These are phyloP conservation scores for Trichaptum fuscoviolaceum DNA, from an alignment of 768 basidiomycete species.

Conservation along the genomic window DNA sequence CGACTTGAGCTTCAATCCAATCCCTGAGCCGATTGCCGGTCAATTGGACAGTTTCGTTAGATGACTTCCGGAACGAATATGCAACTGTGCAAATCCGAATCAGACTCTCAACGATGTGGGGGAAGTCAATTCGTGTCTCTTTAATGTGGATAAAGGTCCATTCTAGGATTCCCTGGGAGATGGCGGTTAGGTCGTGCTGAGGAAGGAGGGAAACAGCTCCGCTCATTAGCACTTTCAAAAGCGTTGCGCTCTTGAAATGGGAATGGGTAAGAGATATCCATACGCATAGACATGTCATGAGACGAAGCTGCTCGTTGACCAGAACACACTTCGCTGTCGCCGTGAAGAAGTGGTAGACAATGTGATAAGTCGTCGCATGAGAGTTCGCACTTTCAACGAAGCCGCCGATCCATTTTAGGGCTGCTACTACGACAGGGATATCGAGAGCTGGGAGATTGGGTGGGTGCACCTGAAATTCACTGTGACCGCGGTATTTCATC, in stretches of 20 bases:
- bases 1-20: constrained; percentile 61
- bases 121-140: constrained; percentile 35
- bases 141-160: constrained; percentile 60
- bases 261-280: constrained; percentile 60
- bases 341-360: constrained; percentile 67
- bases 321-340: constrained; percentile 61
- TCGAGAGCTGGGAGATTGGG: constrained; percentile 64
- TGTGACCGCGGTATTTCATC: constrained; percentile 43
- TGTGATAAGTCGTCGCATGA: constrained; percentile 68
- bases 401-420: constrained; percentile 55
- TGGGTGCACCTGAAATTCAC: constrained; percentile 47
- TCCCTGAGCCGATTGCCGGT: constrained; percentile 44
- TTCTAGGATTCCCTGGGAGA: constrained; percentile 71
- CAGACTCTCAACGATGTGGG: constrained; percentile 56
- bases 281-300: constrained; percentile 66
- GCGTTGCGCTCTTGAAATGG: constrained; percentile 49
- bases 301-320: constrained; percentile 78
- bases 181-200: constrained; percentile 60
- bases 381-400: constrained; percentile 36
- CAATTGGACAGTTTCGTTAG: constrained; percentile 24
- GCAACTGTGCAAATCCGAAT: constrained; percentile 61
- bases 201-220: constrained; percentile 60
- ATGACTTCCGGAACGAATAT: constrained; percentile 43
- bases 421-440: constrained; percentile 43
- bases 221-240: constrained; percentile 66